Conservation (phyloP, 108 stramenopile species). For the Aurantiochytrium sp. region DNA sequence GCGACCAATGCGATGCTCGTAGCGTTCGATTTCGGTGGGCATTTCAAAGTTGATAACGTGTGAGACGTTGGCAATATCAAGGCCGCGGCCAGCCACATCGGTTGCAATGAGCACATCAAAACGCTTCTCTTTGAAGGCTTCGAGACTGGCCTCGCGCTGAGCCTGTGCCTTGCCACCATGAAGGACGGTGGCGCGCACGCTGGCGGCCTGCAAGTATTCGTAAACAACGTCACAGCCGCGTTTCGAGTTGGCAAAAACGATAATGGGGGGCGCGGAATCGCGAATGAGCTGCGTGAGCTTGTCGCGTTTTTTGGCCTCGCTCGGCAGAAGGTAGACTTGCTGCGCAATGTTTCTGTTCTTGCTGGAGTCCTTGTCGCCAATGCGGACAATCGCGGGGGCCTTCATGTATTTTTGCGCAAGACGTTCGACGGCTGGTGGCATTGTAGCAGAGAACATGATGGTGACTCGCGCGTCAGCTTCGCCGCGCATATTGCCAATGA, state of each 20-base stretch:
- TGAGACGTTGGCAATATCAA: conserved; percentile 89
- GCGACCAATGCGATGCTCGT: conserved; percentile 92
- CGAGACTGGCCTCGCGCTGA: conserved; percentile 87
- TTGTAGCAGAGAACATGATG: conserved; percentile 94
- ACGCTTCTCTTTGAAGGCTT: conserved; percentile 64
- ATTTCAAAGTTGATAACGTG: conserved; percentile 95
- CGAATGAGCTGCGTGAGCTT: conserved; percentile 38
- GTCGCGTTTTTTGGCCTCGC: conserved; percentile 70
- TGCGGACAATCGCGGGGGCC: conserved; percentile 73
- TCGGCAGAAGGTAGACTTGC: conserved; percentile 60
- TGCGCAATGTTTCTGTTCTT: conserved; percentile 90
- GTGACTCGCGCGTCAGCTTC: conserved; percentile 56
- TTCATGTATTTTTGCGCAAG: conserved; percentile 83
- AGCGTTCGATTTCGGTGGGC: conserved; percentile 84
- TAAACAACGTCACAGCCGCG: conserved; percentile 52
- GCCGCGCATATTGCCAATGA: conserved; percentile 73
- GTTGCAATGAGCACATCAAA: conserved; percentile 79
- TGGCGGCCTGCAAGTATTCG: conserved; percentile 65
- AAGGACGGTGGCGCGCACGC: conserved; percentile 70
- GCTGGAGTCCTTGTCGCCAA: conserved; percentile 79
- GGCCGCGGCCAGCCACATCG: conserved; percentile 90
- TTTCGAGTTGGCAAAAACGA: conserved; percentile 97
- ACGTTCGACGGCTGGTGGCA: conserved; percentile 83
- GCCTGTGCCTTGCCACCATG: conserved; percentile 95
- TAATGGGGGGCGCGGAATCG: conserved; percentile 47